Base-by-base conservation (phyloP, 352 stramenopile species). In the Pythium rishiriense region DNA sequence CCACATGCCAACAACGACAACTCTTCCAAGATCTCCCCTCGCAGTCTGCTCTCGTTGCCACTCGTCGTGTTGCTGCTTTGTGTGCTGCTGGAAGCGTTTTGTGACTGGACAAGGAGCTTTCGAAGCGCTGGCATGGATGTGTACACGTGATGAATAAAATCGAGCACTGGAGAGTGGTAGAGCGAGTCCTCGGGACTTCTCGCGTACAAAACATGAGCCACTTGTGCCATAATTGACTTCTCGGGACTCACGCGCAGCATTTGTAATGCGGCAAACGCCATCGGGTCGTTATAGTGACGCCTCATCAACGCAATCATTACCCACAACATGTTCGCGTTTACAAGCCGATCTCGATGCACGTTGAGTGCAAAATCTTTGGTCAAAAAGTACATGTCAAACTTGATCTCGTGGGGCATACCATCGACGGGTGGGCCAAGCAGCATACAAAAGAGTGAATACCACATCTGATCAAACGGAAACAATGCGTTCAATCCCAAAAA, bases 351-450 rank as follows among this genome's bases (percentile, higher is more conserved):
- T 33, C 68, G 66, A 21, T 79, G 68, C 15, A 92, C 75, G 47
- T 92, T 90, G 11, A 85, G 54, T 60, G 79, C 76, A 59, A 92
- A 92, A 50, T 92, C 83, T 33, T 90, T 88, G 28, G 56, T 68
- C 29, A 92, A 61, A 24, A 78, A 84, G 35, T 83, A 87, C 64
- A 83, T 78, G 15, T 89, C 75, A 57, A 88, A 83, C 45, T 80
- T 61, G 58, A 90, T 79, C 48, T 84, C 64, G 69, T 83, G 70
- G 19, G 83, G 78, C 28, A 85, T 69, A 0, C 79, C 81, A n/a
- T 90, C 81, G 10, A 87, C 74, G 0, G 83, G 79, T 26, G 78
- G 71, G 1, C 83, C 83, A 43, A 92, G 64, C 45, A 90, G 31
- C 42, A 79, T 83, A 48, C 81, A 87, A 58, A 92, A 78, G 5